Percentiles rank a stretch among this genome's conserved stretches.
These are phyloP conservation scores for Ceratocystis huliohia DNA, from an alignment of 2,329 filamentous ascomycete genomes.

Conservation along the genomic window DNA sequence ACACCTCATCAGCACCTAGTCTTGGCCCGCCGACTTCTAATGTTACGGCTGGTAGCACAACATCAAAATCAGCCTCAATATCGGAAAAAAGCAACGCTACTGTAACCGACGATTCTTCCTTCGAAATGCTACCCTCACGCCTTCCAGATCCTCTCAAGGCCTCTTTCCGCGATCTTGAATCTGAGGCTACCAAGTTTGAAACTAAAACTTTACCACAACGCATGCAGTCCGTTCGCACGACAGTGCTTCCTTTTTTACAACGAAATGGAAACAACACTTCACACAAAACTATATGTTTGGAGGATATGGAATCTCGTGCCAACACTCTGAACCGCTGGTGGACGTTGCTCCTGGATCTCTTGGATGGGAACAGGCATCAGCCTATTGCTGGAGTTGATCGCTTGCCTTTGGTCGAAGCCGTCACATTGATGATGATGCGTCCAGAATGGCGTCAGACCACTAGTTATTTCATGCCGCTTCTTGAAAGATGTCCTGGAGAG, in stretches of 20 bases:
- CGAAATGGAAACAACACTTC: slow-evolving; percentile 57
- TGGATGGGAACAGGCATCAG: slow-evolving; percentile 51
- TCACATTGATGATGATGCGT: slow-evolving; percentile 72
- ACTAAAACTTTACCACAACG: slow-evolving; percentile 52
- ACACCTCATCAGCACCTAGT: slow-evolving; percentile 36
- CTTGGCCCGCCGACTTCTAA: slow-evolving; percentile 31
- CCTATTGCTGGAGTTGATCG: slow-evolving; percentile 75
- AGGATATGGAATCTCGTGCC: slow-evolving; percentile 70
- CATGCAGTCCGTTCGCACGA: slow-evolving; percentile 58
- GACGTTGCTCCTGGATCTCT: slow-evolving; percentile 66
- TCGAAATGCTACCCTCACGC: slow-evolving; percentile 32
- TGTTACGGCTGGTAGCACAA: slow-evolving; percentile 28
- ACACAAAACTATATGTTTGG: slow-evolving; percentile 50
- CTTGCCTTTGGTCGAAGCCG: slow-evolving; percentile 64
- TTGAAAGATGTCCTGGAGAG: slow-evolving; percentile 40
- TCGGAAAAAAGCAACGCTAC: slow-evolving; percentile 30
- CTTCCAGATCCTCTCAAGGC: slow-evolving; percentile 43
- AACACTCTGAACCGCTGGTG: slow-evolving; percentile 85
- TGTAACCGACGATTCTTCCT: slow-evolving; percentile 35
- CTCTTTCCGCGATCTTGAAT: slow-evolving; percentile 42
- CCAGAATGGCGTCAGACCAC: slow-evolving; percentile 74
- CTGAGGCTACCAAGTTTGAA: slow-evolving; percentile 46
- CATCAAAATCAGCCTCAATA: slow-evolving; percentile 31
- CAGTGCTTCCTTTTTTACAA: slow-evolving; percentile 64
- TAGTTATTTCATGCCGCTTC: slow-evolving; percentile 51